A percentile compares a stretch with the other conserved stretches of the same genome.
phyloP scores from a whole-genome alignment of 768 basidiomycete genomes.

The Mycena metata region DNA sequence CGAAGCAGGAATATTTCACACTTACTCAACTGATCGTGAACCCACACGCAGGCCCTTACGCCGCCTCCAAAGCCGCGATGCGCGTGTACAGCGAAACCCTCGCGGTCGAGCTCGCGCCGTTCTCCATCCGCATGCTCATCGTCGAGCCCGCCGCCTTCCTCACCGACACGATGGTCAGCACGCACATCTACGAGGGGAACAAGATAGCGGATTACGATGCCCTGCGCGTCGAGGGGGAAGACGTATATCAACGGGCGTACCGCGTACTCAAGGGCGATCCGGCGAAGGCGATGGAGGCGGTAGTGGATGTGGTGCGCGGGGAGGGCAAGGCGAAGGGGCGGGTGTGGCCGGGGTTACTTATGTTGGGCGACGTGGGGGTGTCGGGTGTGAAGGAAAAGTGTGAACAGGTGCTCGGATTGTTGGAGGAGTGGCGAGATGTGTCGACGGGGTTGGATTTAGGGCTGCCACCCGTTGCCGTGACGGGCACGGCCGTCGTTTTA shows the following conservation, averaged over 20 bases:
- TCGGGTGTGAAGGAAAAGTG: constrained; percentile 43
- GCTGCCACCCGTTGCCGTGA: no score
- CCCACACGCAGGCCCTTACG: constrained; percentile 41
- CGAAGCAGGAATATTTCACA: no score
- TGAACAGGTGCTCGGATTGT: constrained; percentile 35
- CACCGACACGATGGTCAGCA: constrained; percentile 48
- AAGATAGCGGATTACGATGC: constrained; percentile 52
- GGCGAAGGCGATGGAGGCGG: constrained; percentile 46
- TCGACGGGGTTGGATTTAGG: constrained; percentile 3
- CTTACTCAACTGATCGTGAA: no score
- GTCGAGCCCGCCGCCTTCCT: constrained; percentile 60
- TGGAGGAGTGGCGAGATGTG: constrained; percentile 38
- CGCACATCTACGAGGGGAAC: constrained; percentile 43
- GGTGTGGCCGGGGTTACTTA: constrained; percentile 42
- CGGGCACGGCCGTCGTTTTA: no score
- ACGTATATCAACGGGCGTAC: constrained; percentile 30
- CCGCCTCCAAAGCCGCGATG: constrained; percentile 57
- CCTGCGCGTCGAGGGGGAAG: constrained; percentile 38
- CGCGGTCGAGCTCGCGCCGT: constrained; percentile 53
- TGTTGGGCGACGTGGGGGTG: constrained; percentile 46
- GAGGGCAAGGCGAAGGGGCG: constrained; percentile 46
- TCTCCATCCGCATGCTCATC: constrained; percentile 55
- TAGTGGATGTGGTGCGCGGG: constrained; percentile 51
- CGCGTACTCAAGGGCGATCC: constrained; percentile 45
- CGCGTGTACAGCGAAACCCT: constrained; percentile 57